Percentiles rank a stretch among this genome's conserved stretches.
phyloP scores from a whole-genome alignment of 768 basidiomycete genomes.

The Tricholoma sp. region DNA sequence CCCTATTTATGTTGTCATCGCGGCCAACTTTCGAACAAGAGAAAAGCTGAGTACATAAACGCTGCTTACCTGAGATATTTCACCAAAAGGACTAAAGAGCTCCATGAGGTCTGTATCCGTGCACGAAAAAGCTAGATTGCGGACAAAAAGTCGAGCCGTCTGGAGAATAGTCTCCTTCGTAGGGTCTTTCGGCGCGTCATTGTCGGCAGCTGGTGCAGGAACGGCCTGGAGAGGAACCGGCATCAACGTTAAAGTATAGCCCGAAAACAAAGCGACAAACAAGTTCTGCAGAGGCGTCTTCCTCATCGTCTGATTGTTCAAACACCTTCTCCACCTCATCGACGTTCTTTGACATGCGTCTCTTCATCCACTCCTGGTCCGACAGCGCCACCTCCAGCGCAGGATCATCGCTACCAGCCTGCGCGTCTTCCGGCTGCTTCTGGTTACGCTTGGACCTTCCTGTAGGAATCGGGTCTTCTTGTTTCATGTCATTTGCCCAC shows the following conservation, averaged over 20 bases:
- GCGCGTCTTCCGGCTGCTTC: slow-evolving; percentile 9
- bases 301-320: slow-evolving; percentile 55
- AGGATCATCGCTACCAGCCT: slow-evolving; percentile 16
- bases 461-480: background rate
- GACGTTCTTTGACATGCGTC: slow-evolving; percentile 48
- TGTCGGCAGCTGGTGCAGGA: slow-evolving; percentile 2
- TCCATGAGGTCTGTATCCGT: slow-evolving; percentile 63
- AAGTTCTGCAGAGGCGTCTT: slow-evolving; percentile 23
- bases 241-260: background rate
- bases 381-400: slow-evolving; percentile 39
- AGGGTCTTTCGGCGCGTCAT: slow-evolving; percentile 28
- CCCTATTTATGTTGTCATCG: slow-evolving; percentile 49
- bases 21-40: slow-evolving; percentile 2
- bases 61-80: slow-evolving; percentile 65
- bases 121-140: slow-evolving; percentile 90
- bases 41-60: slow-evolving; percentile 6
- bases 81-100: slow-evolving; percentile 65
- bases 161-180: slow-evolving; percentile 54
- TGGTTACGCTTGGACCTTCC: slow-evolving; percentile 1
- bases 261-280: background rate
- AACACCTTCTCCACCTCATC: slow-evolving; percentile 44
- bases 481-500: slow-evolving; percentile 53
- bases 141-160: slow-evolving; percentile 82
- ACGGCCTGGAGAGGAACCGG: slow-evolving; percentile 7
- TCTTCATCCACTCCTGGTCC: slow-evolving; percentile 73